A percentile compares a stretch with the other conserved stretches of the same genome.
Conservation (phyloP, 1,284 basidiomycete species). For the Meira miltonrushii region DNA sequence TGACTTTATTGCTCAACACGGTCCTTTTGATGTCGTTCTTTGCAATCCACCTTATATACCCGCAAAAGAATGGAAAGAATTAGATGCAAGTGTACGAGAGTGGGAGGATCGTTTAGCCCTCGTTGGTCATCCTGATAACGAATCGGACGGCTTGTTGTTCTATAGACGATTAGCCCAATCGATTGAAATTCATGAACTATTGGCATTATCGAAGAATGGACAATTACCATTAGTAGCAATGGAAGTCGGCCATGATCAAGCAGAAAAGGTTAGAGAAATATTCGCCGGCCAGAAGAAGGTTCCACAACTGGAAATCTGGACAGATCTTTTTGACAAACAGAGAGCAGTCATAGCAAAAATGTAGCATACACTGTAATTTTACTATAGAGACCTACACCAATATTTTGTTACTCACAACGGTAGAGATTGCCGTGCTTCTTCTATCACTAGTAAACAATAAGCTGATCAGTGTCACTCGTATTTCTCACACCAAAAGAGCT, state of each 20-base stretch:
- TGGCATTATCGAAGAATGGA: neutral
- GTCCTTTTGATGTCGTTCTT: constrained; percentile 68
- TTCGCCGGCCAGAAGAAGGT: neutral
- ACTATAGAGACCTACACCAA: neutral
- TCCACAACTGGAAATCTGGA: neutral
- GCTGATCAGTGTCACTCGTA: too few relatives aligned
- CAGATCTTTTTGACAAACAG: neutral
- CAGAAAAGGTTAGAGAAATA: neutral
- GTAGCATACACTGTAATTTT: neutral
- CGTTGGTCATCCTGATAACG: constrained; percentile 4
- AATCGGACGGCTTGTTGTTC: constrained; percentile 1
- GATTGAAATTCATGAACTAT: neutral
- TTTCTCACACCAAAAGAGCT: neutral
- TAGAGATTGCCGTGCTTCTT: too few relatives aligned
- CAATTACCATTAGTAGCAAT: neutral
- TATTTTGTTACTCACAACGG: too few relatives aligned
- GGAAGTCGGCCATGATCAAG: constrained; percentile 7
- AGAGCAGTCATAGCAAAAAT: neutral
- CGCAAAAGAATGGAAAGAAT: constrained; percentile 57
- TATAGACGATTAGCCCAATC: constrained; percentile 2
- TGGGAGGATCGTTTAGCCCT: constrained; percentile 12
- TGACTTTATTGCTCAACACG: neutral
- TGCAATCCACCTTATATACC: constrained; percentile 93
- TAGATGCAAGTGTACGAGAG: constrained; percentile 51
- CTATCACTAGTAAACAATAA: too few relatives aligned